phyloP scores from a whole-genome alignment of 176 grass and related monocot genomes.

The Tillandsia fasciculata region DNA sequence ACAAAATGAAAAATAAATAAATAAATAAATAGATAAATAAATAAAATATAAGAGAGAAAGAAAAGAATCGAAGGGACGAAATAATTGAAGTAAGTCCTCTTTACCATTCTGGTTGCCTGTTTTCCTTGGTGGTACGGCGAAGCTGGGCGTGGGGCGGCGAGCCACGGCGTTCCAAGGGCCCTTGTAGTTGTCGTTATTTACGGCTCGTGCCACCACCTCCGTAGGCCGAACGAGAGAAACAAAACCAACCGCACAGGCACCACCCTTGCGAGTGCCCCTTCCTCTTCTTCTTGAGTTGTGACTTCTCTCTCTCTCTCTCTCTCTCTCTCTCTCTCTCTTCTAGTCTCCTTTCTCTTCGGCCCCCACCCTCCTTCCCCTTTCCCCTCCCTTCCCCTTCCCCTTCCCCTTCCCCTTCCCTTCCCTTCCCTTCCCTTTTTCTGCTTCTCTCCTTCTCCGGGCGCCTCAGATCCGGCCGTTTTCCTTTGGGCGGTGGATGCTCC shows the following conservation, averaged over 20 bases:
- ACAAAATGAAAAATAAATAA: neutral
- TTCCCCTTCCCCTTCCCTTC: neutral
- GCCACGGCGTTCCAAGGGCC: neutral
- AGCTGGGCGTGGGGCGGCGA: neutral
- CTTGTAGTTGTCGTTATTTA: neutral
- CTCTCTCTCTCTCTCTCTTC: neutral
- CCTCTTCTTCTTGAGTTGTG: neutral
- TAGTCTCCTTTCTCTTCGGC: neutral
- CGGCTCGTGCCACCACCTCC: neutral
- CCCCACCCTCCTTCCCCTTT: neutral
- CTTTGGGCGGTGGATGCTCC: neutral
- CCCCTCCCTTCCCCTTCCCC: neutral
- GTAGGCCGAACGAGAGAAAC: neutral
- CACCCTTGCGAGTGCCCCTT: too few relatives aligned
- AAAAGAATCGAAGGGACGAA: neutral
- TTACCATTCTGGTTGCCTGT: neutral
- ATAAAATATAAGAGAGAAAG: neutral
- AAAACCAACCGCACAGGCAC: neutral
- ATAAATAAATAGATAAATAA: too few relatives aligned
- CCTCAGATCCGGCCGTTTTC: constrained; percentile 18
- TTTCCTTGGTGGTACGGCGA: neutral
- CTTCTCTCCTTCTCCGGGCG: neutral
- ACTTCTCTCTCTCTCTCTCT: neutral
- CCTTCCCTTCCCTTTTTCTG: neutral
- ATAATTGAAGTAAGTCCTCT: neutral